Conservation (phyloP, 2,329 filamentous ascomycete genomes). For the Beauveria medogensis region DNA sequence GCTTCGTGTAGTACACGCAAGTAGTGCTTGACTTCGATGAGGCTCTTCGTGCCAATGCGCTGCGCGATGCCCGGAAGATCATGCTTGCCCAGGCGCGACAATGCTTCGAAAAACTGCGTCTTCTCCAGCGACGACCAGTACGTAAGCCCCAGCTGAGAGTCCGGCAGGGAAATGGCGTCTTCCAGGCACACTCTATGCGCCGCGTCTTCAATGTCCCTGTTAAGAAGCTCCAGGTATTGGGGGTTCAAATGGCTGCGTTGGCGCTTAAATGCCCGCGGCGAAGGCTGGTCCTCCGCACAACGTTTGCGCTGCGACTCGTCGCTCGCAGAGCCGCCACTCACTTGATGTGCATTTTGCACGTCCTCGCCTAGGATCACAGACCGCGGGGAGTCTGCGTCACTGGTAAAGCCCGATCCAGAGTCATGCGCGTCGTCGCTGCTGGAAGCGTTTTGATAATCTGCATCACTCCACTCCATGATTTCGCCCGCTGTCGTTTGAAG, state of each 20-base stretch:
- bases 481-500: constrained; percentile 6
- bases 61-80: constrained; percentile 54
- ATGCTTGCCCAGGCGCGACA: constrained; percentile 56
- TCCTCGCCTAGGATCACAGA: constrained; percentile 13
- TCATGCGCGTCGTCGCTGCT: not conserved
- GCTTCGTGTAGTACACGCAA: constrained; percentile 52
- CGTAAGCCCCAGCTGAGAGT: constrained; percentile 58
- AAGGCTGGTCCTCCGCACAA: constrained; percentile 17
- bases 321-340: constrained; percentile 10
- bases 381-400: constrained; percentile 12
- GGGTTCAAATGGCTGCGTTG: constrained; percentile 34
- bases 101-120: constrained; percentile 54
- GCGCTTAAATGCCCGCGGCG: constrained; percentile 35
- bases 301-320: constrained; percentile 21
- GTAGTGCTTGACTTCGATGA: constrained; percentile 65
- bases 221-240: constrained; percentile 44
- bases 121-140: constrained; percentile 69
- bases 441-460: not conserved
- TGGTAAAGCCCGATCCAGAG: constrained; percentile 1
- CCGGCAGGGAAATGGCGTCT: constrained; percentile 25
- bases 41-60: constrained; percentile 62
- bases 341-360: constrained; percentile 1
- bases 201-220: constrained; percentile 50
- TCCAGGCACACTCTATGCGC: constrained; percentile 27
- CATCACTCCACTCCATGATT: constrained; percentile 8